Evolutionary conservation across 2,329 filamentous ascomycete species (phyloP).

Genomic region (Apiospora hydei): DNA sequence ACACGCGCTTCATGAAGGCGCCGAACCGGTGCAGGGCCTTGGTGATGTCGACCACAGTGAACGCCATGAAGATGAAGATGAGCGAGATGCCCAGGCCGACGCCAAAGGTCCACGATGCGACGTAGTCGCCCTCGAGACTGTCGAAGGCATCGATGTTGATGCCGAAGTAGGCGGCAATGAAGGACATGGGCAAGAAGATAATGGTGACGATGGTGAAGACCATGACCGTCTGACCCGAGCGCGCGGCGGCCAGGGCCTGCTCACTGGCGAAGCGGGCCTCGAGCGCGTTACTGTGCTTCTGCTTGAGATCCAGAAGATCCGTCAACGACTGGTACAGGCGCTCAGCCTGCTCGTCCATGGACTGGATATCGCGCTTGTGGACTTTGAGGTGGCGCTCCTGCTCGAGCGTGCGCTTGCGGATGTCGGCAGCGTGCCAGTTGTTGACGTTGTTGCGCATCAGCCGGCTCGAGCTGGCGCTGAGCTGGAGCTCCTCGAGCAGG

Average conservation of each 20-base stretch:
- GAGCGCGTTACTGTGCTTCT: slow-evolving; percentile 73
- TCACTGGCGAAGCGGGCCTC: slow-evolving; percentile 69
- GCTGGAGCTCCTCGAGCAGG: slow-evolving; percentile 45
- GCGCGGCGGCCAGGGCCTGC: slow-evolving; percentile 66
- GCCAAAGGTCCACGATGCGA: slow-evolving; percentile 60
- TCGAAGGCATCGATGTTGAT: slow-evolving; percentile 57
- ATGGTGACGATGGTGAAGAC: slow-evolving; percentile 84
- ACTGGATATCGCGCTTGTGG: slow-evolving; percentile 65
- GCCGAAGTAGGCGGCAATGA: slow-evolving; percentile 83
- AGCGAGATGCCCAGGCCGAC: slow-evolving; percentile 50
- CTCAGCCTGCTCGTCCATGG: slow-evolving; percentile 69
- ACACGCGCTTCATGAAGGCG: slow-evolving; percentile 12
- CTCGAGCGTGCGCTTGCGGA: slow-evolving; percentile 62
- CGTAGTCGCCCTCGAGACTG: slow-evolving; percentile 54
- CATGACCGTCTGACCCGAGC: slow-evolving; percentile 54
- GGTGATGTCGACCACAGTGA: slow-evolving; percentile 46
- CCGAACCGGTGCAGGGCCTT: slow-evolving; percentile 28
- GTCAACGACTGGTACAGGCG: slow-evolving; percentile 67
- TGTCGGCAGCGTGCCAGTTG: slow-evolving; percentile 47
- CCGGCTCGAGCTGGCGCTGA: slow-evolving; percentile 31
- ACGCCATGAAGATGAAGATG: slow-evolving; percentile 47
- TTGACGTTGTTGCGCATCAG: slow-evolving; percentile 33
- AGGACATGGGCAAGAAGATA: slow-evolving; percentile 90
- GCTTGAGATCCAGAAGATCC: slow-evolving; percentile 71
- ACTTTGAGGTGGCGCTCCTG: slow-evolving; percentile 65